Conservation (phyloP, 805 yeast species). For the Candida hispaniensis region DNA sequence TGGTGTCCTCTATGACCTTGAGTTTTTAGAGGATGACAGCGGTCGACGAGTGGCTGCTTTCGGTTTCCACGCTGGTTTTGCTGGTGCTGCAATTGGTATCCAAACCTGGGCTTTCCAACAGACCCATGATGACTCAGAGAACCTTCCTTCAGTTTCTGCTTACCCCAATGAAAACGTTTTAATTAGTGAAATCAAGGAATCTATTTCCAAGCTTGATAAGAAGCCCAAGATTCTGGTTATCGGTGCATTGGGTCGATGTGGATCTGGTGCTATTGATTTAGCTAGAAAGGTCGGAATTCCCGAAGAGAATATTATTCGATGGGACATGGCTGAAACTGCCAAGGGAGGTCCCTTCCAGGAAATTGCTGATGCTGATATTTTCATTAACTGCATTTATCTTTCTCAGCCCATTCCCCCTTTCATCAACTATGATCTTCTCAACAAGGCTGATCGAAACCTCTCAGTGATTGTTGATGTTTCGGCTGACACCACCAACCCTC, state of each 20-base stretch:
- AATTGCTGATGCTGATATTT: conserved; percentile 76
- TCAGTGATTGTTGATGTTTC: conserved; percentile 94
- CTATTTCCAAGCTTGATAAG: conserved; percentile 44
- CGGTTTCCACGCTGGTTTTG: conserved; percentile 99
- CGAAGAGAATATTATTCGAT: conserved; percentile 66
- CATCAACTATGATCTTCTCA: conserved; percentile 57
- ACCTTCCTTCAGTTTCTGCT: conserved; percentile 71
- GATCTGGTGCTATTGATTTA: conserved; percentile 89
- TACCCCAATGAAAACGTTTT: conserved; percentile 70
- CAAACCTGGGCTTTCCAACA: conserved; percentile 92
- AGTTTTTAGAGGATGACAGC: conserved; percentile 83
- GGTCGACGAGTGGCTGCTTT: conserved; percentile 99
- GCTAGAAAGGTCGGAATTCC: conserved; percentile 80
- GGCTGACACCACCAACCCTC: conserved; percentile 97
- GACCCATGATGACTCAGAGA: conserved; percentile 50
- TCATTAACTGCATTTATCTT: conserved; percentile 91
- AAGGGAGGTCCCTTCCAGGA: conserved; percentile 96
- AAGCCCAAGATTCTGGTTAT: conserved; percentile 73
- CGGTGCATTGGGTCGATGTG: conserved; percentile 98
- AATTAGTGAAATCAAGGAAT: conserved; percentile 53
- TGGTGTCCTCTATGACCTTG: conserved; percentile 86
- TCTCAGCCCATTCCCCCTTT: conserved; percentile 92
- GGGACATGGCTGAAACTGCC: conserved; percentile 97
- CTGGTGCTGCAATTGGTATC: conserved; percentile 96
- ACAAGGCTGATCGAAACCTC: conserved; percentile 57